Evolutionary conservation across 1,284 basidiomycete genomes (phyloP).

Genomic region (Flammula alnicola): DNA sequence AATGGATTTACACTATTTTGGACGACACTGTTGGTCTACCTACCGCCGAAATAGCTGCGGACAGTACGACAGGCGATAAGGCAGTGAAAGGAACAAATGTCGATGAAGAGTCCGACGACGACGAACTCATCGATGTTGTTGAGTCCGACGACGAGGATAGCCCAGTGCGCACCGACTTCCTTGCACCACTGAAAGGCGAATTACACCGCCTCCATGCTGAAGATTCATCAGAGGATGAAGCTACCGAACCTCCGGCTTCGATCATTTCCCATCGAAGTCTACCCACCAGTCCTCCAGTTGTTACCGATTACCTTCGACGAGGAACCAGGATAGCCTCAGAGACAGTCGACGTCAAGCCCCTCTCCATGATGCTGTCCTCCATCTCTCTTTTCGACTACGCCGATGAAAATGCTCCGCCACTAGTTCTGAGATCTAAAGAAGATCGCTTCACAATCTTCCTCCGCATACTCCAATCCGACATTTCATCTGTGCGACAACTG

Average conservation of each 20-base stretch:
- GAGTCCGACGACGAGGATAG: slow-evolving; percentile 49
- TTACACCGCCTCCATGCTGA: slow-evolving; percentile 56
- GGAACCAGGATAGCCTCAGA: slow-evolving; percentile 69
- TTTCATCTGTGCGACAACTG: slow-evolving; percentile 49
- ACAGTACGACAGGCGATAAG: slow-evolving; percentile 14
- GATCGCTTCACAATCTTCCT: slow-evolving; percentile 65
- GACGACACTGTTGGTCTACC: slow-evolving; percentile 68
- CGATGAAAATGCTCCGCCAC: slow-evolving; percentile 34
- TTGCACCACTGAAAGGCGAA: slow-evolving; percentile 73
- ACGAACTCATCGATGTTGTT: slow-evolving; percentile 63
- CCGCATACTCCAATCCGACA: slow-evolving; percentile 59
- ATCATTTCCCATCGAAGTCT: slow-evolving; percentile 36
- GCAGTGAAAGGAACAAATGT: slow-evolving; percentile 11
- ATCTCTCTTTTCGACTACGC: slow-evolving; percentile 37
- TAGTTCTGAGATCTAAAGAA: slow-evolving; percentile 52
- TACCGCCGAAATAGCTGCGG: slow-evolving; percentile 29
- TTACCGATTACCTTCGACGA: slow-evolving; percentile 75
- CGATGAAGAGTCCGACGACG: slow-evolving; percentile 44
- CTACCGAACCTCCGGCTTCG: slow-evolving; percentile 34
- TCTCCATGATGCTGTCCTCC: slow-evolving; percentile 50
- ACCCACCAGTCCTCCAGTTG: slow-evolving; percentile 37
- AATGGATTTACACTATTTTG: slow-evolving; percentile 71
- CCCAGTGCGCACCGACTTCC: slow-evolving; percentile 47
- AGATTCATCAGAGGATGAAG: slow-evolving; percentile 11
- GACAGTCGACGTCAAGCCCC: slow-evolving; percentile 52